Conservation (phyloP, 352 stramenopile species). For the Globisporangium echinulatum region DNA sequence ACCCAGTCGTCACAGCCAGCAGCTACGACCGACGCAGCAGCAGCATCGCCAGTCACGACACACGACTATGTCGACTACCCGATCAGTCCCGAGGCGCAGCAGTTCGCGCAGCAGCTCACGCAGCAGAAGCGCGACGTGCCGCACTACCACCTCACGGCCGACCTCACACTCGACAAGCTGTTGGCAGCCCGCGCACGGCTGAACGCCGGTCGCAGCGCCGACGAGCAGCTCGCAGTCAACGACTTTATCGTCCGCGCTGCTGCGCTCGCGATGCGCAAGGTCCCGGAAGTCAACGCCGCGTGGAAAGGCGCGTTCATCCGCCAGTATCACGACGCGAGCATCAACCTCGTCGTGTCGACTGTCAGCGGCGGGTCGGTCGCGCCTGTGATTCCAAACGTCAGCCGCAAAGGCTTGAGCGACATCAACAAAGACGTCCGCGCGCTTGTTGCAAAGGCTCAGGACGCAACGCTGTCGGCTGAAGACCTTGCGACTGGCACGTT, state of each 20-base stretch:
- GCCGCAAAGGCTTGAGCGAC: conserved; percentile 83
- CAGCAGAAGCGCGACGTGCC: conserved; percentile 93
- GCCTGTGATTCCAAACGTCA: conserved; percentile 92
- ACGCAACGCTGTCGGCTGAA: conserved; percentile 26
- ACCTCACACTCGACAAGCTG: conserved; percentile 90
- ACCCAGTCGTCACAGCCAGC: conserved; percentile 15
- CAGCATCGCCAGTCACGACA: conserved; percentile 33
- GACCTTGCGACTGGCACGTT: conserved; percentile 90
- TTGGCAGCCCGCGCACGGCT: conserved; percentile 89
- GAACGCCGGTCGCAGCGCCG: conserved; percentile 88
- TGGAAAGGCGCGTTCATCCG: conserved; percentile 91
- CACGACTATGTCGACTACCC: conserved; percentile 91
- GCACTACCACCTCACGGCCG: conserved; percentile 97
- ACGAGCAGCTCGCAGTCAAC: conserved; percentile 95
- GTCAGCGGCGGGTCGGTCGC: conserved; percentile 88
- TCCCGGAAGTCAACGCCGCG: conserved; percentile 90
- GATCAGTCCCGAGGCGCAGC: conserved; percentile 71
- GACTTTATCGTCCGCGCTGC: conserved; percentile 96
- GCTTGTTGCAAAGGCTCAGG: conserved; percentile 42
- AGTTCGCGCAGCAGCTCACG: conserved; percentile 83
- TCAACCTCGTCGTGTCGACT: conserved; percentile 88
- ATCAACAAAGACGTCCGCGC: conserved; percentile 87
- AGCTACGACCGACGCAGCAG: conserved; percentile 13
- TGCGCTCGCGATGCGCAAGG: conserved; percentile 94
- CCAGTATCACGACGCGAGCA: conserved; percentile 93